Evolutionary conservation across 495 filamentous ascomycete species (phyloP).

Genomic region (Penicillium cosmopolitanum): DNA sequence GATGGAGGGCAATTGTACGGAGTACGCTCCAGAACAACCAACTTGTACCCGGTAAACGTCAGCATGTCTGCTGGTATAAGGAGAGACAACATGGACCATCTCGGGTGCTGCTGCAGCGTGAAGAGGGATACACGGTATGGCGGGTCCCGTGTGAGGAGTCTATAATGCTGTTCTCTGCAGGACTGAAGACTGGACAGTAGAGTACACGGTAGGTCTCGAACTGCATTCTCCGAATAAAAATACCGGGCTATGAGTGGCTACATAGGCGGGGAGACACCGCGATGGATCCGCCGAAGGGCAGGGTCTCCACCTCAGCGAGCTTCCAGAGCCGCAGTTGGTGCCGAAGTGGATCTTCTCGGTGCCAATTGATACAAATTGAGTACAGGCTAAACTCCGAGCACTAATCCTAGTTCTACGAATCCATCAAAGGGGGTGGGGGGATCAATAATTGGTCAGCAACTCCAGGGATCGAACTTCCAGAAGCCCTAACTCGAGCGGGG

Average conservation of each 20-base stretch:
- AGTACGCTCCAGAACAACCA: neutral
- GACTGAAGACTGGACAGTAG: slow-evolving; percentile 5
- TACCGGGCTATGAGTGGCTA: slow-evolving; percentile 20
- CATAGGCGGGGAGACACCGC: slow-evolving; percentile 20
- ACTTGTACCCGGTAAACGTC: neutral
- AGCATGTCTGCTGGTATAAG: neutral
- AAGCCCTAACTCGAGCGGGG: slow-evolving; percentile 2
- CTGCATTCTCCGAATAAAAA: slow-evolving; percentile 22
- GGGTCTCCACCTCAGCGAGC: slow-evolving; percentile 30
- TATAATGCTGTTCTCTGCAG: neutral
- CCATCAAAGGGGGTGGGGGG: neutral
- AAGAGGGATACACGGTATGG: slow-evolving; percentile 12
- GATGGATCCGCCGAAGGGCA: slow-evolving; percentile 15
- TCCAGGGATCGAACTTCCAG: slow-evolving; percentile 1
- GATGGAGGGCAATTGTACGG: too few relatives aligned
- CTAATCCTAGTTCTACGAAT: too few relatives aligned
- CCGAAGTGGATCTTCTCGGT: slow-evolving; percentile 32
- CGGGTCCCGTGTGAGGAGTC: slow-evolving; percentile 9
- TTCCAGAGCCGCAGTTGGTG: slow-evolving; percentile 38
- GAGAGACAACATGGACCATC: neutral
- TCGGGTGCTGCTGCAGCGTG: neutral
- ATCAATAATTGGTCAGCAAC: neutral
- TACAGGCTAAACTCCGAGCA: slow-evolving; percentile 7
- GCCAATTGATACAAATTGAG: slow-evolving; percentile 9
- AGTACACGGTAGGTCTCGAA: slow-evolving; percentile 32